Percentiles rank a stretch among this genome's conserved stretches.
Conservation (phyloP, 768 basidiomycete species). For the Clavulina sp. region DNA sequence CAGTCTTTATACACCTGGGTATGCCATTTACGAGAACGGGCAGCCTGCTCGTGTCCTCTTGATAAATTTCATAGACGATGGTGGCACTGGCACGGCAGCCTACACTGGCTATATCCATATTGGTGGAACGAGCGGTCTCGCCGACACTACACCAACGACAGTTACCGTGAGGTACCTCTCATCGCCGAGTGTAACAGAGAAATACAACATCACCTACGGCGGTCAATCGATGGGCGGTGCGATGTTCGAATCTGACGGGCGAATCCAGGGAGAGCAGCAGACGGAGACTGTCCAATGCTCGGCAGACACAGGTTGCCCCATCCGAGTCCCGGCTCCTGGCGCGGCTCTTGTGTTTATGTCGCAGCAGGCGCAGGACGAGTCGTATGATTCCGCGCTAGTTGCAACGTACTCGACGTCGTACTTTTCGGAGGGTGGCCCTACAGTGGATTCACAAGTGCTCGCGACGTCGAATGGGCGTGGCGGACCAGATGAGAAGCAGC, state of each 20-base stretch:
- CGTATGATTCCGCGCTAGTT: slow-evolving; percentile 6
- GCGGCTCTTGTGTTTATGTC: slow-evolving; percentile 9
- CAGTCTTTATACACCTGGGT: slow-evolving; percentile 27
- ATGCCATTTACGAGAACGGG: slow-evolving; percentile 33
- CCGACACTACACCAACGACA: not conserved
- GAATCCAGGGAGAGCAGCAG: not conserved
- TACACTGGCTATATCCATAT: slow-evolving; percentile 6
- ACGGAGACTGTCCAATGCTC: slow-evolving; percentile 8
- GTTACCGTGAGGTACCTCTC: slow-evolving; percentile 6
- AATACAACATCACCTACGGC: slow-evolving; percentile 10
- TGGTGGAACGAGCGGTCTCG: slow-evolving; percentile 6
- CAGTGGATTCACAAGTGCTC: not conserved
- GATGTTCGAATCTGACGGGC: slow-evolving; percentile 4
- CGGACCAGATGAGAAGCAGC: not conserved
- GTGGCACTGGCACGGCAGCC: slow-evolving; percentile 10
- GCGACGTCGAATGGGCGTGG: not conserved
- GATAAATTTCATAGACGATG: slow-evolving; percentile 13
- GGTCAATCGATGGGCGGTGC: slow-evolving; percentile 12
- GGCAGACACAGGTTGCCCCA: not conserved
- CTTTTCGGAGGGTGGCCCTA: not conserved
- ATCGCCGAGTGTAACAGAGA: not conserved
- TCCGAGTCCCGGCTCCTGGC: slow-evolving; percentile 4
- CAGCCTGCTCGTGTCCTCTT: slow-evolving; percentile 13
- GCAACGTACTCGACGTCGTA: slow-evolving; percentile 38
- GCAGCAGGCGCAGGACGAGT: not conserved